phyloP scores from a whole-genome alignment of 495 filamentous ascomycete species.

The Cercophora samala region DNA sequence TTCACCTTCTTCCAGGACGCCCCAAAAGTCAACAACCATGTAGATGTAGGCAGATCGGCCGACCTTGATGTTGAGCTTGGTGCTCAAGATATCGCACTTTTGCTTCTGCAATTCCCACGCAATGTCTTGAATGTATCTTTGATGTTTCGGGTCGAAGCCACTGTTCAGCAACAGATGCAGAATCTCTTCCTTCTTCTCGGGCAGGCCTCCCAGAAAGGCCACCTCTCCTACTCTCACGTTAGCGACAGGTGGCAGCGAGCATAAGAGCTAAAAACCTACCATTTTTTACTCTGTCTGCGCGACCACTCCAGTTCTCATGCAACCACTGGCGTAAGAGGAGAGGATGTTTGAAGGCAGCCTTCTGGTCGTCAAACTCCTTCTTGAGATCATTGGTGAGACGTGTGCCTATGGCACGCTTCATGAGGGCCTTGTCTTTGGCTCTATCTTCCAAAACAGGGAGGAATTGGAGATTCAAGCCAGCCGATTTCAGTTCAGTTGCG shows the following conservation, averaged over 20 bases:
- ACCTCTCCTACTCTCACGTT: not conserved
- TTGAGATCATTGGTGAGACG: constrained; percentile 60
- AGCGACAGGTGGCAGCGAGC: not conserved
- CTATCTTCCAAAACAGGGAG: constrained; percentile 71
- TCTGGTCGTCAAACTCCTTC: constrained; percentile 56
- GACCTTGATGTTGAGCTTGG: constrained; percentile 67
- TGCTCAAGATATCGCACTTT: constrained; percentile 54
- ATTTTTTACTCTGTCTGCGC: constrained; percentile 33
- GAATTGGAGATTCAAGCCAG: constrained; percentile 72
- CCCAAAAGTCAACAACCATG: constrained; percentile 78
- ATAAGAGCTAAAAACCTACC: constrained; percentile 27
- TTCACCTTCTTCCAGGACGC: constrained; percentile 66
- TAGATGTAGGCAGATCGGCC: constrained; percentile 72
- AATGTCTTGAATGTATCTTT: constrained; percentile 56
- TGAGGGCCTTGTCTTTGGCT: constrained; percentile 47
- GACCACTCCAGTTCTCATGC: constrained; percentile 38
- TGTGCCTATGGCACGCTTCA: constrained; percentile 55
- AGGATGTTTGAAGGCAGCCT: constrained; percentile 52
- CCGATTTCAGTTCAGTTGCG: constrained; percentile 58
- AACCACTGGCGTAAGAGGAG: constrained; percentile 57
- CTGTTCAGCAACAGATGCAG: constrained; percentile 56
- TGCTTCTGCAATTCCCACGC: constrained; percentile 53
- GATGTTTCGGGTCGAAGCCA: constrained; percentile 62
- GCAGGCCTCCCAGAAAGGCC: constrained; percentile 52
- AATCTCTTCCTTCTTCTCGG: constrained; percentile 47